Percentiles rank a stretch among this genome's conserved stretches.
These are phyloP conservation scores for Claviceps africana DNA, from an alignment of 2,329 filamentous ascomycete genomes.

Conservation along the genomic window DNA sequence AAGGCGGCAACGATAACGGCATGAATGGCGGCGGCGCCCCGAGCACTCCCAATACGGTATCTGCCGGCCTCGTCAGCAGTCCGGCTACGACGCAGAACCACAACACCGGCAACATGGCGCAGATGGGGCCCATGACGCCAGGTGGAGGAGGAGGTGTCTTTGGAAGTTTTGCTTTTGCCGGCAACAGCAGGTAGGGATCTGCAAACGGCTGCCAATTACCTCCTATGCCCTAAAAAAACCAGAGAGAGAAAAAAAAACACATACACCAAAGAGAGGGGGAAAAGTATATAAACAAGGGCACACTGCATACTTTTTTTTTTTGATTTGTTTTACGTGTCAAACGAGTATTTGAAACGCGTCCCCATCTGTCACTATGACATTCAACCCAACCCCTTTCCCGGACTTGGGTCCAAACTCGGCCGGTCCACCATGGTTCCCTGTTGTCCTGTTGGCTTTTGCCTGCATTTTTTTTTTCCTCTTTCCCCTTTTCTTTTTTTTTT, in stretches of 20 bases:
- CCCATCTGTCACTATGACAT: background rate
- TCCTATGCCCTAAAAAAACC: background rate
- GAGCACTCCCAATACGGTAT: slow-evolving; percentile 56
- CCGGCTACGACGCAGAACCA: slow-evolving; percentile 34
- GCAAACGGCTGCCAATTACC: slow-evolving; percentile 6
- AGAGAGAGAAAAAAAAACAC: background rate
- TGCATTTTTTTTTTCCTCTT: background rate
- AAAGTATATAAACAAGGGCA: background rate
- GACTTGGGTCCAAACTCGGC: background rate
- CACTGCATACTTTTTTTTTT: background rate
- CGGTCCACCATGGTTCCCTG: background rate
- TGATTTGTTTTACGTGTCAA: background rate
- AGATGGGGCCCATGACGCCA: slow-evolving; percentile 63
- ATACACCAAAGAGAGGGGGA: background rate
- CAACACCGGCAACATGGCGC: slow-evolving; percentile 40
- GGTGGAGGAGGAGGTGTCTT: slow-evolving; percentile 63
- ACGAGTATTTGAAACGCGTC: background rate
- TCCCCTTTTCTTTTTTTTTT: background rate
- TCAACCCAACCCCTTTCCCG: too few species aligned
- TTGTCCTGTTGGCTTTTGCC: too few species aligned
- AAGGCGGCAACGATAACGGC: slow-evolving; percentile 24
- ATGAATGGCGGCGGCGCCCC: slow-evolving; percentile 28
- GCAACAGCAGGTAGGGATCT: slow-evolving; percentile 21
- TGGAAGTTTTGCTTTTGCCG: slow-evolving; percentile 52
- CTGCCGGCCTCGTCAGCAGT: slow-evolving; percentile 31